phyloP scores from a whole-genome alignment of 192 early-diverging fungal species.

The Linnemannia exigua region DNA sequence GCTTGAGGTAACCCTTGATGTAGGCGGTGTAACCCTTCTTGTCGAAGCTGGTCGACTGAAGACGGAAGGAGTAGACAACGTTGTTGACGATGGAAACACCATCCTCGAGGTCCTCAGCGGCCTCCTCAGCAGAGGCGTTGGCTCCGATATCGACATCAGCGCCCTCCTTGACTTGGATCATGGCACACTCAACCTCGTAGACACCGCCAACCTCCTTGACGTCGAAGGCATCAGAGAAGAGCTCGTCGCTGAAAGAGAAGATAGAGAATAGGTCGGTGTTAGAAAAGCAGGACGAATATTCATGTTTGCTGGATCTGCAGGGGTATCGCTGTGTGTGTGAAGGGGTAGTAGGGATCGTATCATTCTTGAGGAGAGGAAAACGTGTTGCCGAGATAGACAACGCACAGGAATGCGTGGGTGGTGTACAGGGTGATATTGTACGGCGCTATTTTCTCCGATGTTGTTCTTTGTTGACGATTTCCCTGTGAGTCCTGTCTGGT shows the following conservation, averaged over 20 bases:
- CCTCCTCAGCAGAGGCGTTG: constrained; percentile 92
- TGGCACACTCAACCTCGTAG: constrained; percentile 86
- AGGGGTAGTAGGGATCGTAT: not conserved
- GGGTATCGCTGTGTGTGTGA: not conserved
- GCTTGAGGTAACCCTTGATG: constrained; percentile 96
- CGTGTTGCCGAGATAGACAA: not conserved
- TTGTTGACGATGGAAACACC: constrained; percentile 81
- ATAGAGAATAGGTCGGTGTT: not conserved
- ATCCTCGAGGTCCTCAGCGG: constrained; percentile 76
- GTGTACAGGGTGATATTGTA: not conserved
- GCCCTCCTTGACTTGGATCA: constrained; percentile 67
- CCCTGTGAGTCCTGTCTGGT: not conserved
- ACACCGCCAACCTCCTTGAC: constrained; percentile 74
- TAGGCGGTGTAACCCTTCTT: constrained; percentile 94
- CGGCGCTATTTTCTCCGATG: not conserved
- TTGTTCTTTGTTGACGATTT: not conserved
- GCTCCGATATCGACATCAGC: constrained; percentile 91
- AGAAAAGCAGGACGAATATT: not conserved
- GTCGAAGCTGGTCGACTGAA: constrained; percentile 82
- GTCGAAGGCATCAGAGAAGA: constrained; percentile 91
- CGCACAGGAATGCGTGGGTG: not conserved
- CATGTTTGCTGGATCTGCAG: not conserved
- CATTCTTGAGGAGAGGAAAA: not conserved
- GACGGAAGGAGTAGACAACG: constrained; percentile 85
- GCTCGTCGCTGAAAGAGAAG: constrained; percentile 77